Evolutionary conservation across 2,329 filamentous ascomycete genomes (phyloP).

Genomic region (Aspergillus flavus): DNA sequence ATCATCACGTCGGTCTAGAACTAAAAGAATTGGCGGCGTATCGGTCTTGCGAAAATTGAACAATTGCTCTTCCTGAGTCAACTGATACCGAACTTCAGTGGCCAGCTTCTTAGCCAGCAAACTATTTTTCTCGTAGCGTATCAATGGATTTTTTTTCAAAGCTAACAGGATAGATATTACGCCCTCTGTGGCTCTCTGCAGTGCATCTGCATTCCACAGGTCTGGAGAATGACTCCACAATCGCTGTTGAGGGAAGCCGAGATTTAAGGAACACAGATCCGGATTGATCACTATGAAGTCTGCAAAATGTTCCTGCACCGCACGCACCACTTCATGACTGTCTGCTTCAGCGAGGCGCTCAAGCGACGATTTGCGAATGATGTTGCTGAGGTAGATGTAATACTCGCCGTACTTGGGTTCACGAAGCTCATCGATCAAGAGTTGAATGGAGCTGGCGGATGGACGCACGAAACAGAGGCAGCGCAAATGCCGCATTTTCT

Average conservation of each 20-base stretch:
- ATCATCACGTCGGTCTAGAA: conserved; percentile 90
- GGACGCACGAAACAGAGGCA: conserved; percentile 93
- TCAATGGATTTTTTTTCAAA: conserved; percentile 94
- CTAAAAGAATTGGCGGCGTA: conserved; percentile 87
- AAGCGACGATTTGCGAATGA: conserved; percentile 92
- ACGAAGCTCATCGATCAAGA: conserved; percentile 90
- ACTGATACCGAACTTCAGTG: conserved; percentile 86
- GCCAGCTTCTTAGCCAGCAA: conserved; percentile 88
- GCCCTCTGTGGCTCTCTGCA: conserved; percentile 86
- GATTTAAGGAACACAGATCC: conserved; percentile 81
- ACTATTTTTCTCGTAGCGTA: conserved; percentile 91
- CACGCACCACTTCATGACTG: conserved; percentile 93
- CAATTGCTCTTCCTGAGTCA: conserved; percentile 92
- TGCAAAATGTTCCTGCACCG: conserved; percentile 93
- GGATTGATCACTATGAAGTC: conserved; percentile 95
- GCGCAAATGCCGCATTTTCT: conserved; percentile 96
- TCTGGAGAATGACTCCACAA: conserved; percentile 84
- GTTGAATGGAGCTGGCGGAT: conserved; percentile 88
- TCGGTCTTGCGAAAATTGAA: conserved; percentile 96
- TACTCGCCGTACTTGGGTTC: conserved; percentile 98
- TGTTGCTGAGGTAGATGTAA: conserved; percentile 95
- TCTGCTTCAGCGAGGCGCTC: conserved; percentile 95
- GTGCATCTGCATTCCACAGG: conserved; percentile 84
- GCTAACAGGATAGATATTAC: conserved; percentile 81
- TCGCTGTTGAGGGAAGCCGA: conserved; percentile 71